Conservation (phyloP, 306 rosid genomes). For the Trifolium repens region DNA sequence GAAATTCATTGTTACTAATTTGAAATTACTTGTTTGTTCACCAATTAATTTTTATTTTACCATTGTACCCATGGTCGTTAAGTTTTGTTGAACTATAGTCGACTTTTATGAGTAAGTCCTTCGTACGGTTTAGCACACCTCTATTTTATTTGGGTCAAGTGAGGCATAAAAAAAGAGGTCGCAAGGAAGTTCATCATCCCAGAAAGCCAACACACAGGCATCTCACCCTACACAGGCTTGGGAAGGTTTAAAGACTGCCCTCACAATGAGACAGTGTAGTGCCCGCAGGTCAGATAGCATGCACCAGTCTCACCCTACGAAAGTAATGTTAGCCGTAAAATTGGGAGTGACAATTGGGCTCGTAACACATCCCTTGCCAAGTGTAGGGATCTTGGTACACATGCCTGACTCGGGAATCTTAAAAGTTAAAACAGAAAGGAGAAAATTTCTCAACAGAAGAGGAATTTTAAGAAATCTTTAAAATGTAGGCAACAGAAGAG, state of each 20-base stretch:
- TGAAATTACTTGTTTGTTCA: too few species aligned
- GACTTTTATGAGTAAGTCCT: too few species aligned
- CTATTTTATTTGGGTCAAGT: background rate
- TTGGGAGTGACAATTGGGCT: background rate
- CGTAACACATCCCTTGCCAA: background rate
- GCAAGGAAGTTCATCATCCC: too few species aligned
- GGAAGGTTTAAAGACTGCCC: background rate
- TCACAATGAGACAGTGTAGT: background rate
- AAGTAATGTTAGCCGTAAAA: background rate
- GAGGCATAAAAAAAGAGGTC: background rate
- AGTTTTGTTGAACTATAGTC: background rate
- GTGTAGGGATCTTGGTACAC: background rate
- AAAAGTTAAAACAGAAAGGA: background rate
- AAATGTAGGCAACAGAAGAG: background rate
- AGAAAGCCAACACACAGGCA: background rate
- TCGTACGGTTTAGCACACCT: too few species aligned
- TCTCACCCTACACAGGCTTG: background rate
- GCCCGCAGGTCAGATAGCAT: background rate
- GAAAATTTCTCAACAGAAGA: background rate
- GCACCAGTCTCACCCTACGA: background rate
- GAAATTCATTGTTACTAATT: too few species aligned
- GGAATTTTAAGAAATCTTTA: background rate
- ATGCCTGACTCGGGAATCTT: background rate
- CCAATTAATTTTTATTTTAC: too few species aligned
- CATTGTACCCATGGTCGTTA: too few species aligned